phyloP scores from a whole-genome alignment of 2,329 filamentous ascomycete species.

The Botryotinia narcissicola region DNA sequence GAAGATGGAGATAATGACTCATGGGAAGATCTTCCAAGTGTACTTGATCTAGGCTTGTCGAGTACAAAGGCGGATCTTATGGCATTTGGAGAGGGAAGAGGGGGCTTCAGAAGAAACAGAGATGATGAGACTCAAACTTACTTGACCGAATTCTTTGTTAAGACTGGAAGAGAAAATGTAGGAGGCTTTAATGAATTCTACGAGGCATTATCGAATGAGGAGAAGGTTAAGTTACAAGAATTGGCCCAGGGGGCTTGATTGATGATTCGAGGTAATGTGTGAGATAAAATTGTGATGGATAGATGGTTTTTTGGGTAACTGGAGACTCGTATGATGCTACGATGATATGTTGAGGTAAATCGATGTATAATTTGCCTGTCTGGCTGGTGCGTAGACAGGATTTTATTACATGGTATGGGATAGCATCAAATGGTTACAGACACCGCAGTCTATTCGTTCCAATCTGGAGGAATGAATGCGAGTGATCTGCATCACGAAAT shows the following conservation, averaged over 20 bases:
- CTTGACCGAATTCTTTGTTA: conserved; percentile 75
- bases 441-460: background rate
- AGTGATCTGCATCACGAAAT: background rate
- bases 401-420: background rate
- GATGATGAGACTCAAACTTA: conserved; percentile 92
- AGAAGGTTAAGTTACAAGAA: conserved; percentile 48
- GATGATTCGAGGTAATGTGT: background rate
- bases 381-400: background rate
- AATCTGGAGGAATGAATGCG: background rate
- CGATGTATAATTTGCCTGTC: background rate
- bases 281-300: background rate
- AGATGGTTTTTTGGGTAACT: background rate
- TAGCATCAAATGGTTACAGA: background rate
- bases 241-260: conserved; percentile 33
- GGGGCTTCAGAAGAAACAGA: conserved; percentile 57
- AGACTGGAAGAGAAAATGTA: conserved; percentile 38
- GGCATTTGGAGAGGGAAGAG: conserved; percentile 64
- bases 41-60: conserved; percentile 71
- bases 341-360: background rate
- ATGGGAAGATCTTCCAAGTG: conserved; percentile 83
- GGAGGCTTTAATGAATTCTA: conserved; percentile 42
- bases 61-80: conserved; percentile 74
- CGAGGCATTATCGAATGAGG: conserved; percentile 40
- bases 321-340: background rate
- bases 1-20: conserved; percentile 74